A percentile compares a stretch with the other conserved stretches of the same genome.
phyloP scores from a whole-genome alignment of 768 basidiomycete species.

The Kwoniella europaea region DNA sequence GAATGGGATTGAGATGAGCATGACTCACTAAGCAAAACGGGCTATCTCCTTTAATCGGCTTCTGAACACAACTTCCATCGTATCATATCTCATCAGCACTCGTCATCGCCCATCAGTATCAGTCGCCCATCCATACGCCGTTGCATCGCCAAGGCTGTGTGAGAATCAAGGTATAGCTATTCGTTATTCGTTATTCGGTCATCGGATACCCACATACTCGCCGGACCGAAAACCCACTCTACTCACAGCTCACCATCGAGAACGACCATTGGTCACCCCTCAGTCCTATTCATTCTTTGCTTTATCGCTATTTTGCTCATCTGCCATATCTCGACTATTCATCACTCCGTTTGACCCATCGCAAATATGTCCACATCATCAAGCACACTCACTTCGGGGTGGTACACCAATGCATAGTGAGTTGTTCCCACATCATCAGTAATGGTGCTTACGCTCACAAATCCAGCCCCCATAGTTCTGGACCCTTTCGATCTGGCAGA shows the following conservation, averaged over 20 bases:
- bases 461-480: constrained; percentile 28
- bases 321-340: too few relatives aligned
- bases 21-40: too few relatives aligned
- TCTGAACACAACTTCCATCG: not conserved
- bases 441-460: not conserved
- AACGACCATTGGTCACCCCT: too few relatives aligned
- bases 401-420: constrained; percentile 31
- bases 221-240: not conserved
- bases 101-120: not conserved
- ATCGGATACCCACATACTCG: not conserved
- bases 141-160: not conserved
- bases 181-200: not conserved
- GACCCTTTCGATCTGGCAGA: constrained; percentile 44
- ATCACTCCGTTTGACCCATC: too few relatives aligned
- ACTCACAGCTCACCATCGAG: not conserved
- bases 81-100: not conserved
- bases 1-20: not conserved
- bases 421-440: not conserved
- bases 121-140: not conserved
- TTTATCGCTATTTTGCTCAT: too few relatives aligned
- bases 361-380: not conserved
- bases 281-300: too few relatives aligned
- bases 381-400: constrained; percentile 7
- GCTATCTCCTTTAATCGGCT: not conserved
- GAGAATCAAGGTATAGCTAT: not conserved